phyloP scores from a whole-genome alignment of 176 grass and related monocot species.

The Cenchrus americanus region DNA sequence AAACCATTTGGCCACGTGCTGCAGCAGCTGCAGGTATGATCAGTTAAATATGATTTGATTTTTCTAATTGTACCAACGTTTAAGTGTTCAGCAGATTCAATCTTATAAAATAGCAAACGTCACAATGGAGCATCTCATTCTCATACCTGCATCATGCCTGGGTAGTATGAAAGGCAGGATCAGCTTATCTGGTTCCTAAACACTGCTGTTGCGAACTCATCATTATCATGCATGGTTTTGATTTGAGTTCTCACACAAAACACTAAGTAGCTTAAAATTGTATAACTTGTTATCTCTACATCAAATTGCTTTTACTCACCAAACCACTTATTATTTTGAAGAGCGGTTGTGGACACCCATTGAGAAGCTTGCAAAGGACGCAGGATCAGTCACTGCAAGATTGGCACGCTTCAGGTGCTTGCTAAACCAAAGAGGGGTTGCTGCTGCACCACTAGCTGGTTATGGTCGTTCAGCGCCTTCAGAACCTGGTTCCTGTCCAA shows the following conservation, averaged over 20 bases:
- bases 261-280: conserved; percentile 12
- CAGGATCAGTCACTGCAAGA: conserved; percentile 53
- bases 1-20: conserved; percentile 95
- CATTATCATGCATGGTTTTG: background rate
- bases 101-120: background rate
- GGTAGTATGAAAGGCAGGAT: conserved; percentile 4
- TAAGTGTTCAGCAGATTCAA: conserved; percentile 10
- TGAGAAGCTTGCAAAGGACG: conserved; percentile 61
- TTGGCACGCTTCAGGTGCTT: conserved; percentile 81
- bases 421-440: conserved; percentile 83
- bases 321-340: conserved; percentile 35
- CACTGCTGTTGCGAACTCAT: no score
- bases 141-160: background rate
- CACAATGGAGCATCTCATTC: background rate
- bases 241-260: background rate
- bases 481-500: conserved; percentile 72
- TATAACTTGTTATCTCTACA: background rate
- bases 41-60: conserved; percentile 17
- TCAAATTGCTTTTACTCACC: conserved; percentile 21
- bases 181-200: background rate
- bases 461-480: conserved; percentile 53
- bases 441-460: conserved; percentile 66
- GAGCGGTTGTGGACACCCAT: conserved; percentile 79
- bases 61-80: background rate
- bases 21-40: conserved; percentile 90